These are phyloP conservation scores for Aspergillus mulundensis DNA, from an alignment of 495 filamentous ascomycete genomes.

Conservation along the genomic window DNA sequence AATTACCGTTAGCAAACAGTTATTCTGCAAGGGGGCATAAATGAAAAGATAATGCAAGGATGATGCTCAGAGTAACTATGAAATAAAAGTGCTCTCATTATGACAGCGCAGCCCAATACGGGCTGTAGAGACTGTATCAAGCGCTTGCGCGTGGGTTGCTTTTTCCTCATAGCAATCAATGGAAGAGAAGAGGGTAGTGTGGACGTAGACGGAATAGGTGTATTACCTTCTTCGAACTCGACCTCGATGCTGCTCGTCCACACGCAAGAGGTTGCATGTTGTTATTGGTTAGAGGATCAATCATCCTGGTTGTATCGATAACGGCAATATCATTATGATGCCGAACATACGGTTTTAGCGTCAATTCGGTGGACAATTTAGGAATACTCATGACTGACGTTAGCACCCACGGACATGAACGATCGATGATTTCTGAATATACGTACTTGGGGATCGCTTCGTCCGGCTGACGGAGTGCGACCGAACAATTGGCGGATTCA, in stretches of 20 bases:
- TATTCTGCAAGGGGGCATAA: not conserved
- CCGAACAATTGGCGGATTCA: not conserved
- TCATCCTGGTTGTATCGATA: conserved; percentile 43
- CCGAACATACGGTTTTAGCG: conserved; percentile 47
- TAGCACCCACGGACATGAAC: not conserved
- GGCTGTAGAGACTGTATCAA: conserved; percentile 62
- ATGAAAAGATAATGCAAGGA: not conserved
- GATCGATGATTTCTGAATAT: not conserved
- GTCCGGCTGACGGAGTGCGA: not conserved
- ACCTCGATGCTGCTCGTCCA: not conserved
- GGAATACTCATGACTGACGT: conserved; percentile 28
- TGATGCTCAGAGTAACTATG: conserved; percentile 99
- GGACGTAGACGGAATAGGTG: conserved; percentile 17
- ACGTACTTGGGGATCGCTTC: conserved; percentile 22
- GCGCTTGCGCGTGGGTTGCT: conserved; percentile 49
- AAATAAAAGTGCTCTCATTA: conserved; percentile 68
- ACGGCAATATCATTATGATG: conserved; percentile 40
- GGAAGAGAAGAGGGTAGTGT: not conserved
- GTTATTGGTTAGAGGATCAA: conserved; percentile 5
- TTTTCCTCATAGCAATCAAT: conserved; percentile 64
- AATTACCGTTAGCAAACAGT: conserved; percentile 24
- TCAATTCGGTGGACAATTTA: conserved; percentile 36
- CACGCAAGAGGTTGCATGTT: not conserved
- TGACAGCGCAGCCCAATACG: conserved; percentile 75
- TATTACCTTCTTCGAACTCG: conserved; percentile 41